A percentile compares a stretch with the other conserved stretches of the same genome.
Evolutionary conservation across 768 basidiomycete genomes (phyloP).

Genomic region (Trametes cinnabarina): DNA sequence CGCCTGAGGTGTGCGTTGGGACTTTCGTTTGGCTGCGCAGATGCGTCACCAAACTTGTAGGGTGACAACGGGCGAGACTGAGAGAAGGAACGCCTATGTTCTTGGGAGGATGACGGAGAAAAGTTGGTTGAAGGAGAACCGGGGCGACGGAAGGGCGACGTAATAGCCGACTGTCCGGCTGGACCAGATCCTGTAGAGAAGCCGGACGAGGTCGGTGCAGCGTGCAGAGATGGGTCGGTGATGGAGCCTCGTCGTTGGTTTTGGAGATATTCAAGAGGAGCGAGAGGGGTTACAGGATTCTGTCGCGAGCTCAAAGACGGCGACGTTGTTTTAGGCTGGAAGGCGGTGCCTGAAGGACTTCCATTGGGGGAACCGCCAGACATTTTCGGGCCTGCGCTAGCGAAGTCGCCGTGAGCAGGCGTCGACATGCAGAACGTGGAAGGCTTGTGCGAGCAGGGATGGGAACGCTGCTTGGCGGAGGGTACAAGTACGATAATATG

Average conservation of each 20-base stretch:
- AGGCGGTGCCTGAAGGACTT: conserved; percentile 22
- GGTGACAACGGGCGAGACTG: conserved; percentile 62
- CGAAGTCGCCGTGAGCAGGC: conserved; percentile 8
- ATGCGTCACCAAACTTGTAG: conserved; percentile 71
- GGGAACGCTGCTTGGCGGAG: conserved; percentile 14
- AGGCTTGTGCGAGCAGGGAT: conserved; percentile 3
- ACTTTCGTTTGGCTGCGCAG: conserved; percentile 30
- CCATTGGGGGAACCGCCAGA: conserved; percentile 18
- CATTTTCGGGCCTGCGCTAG: conserved; percentile 6
- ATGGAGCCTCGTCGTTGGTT: conserved; percentile 81
- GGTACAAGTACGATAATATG: conserved; percentile 19
- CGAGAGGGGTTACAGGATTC: conserved; percentile 59
- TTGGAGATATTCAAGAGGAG: conserved; percentile 76
- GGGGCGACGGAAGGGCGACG: conserved; percentile 23
- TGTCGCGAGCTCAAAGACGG: conserved; percentile 38
- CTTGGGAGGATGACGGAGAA: conserved; percentile 24
- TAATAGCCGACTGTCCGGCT: conserved; percentile 19
- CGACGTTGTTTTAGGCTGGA: conserved; percentile 28
- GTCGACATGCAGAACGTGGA: conserved; percentile 8
- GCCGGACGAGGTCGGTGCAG: conserved; percentile 34
- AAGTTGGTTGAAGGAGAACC: conserved; percentile 22
- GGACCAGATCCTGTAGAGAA: conserved; percentile 7
- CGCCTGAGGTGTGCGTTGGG: conserved; percentile 32
- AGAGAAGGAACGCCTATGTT: conserved; percentile 34
- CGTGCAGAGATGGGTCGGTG: conserved; percentile 79